Percentiles rank a stretch among this genome's conserved stretches.
phyloP scores from a whole-genome alignment of 495 filamentous ascomycete species.

The Lasiosphaeria ovina region DNA sequence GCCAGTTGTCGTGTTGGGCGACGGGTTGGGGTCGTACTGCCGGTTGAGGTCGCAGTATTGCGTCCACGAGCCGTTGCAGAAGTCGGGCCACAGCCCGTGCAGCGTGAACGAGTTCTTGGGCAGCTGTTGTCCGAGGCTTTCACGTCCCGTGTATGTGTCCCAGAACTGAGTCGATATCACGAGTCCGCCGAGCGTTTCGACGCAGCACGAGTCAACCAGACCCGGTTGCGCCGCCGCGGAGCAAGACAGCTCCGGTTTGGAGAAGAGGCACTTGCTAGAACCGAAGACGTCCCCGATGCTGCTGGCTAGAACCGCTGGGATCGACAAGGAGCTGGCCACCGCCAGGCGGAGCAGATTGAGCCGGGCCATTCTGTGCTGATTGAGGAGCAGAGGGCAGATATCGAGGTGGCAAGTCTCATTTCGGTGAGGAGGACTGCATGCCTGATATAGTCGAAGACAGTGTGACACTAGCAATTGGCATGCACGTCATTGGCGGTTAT shows the following conservation, averaged over 20 bases:
- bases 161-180: conserved; percentile 51
- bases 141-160: conserved; percentile 51
- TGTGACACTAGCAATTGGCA: too few relatives aligned
- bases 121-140: conserved; percentile 45
- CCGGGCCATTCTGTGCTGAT: too few relatives aligned
- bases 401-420: neutral
- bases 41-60: conserved; percentile 55
- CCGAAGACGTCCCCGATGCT: neutral
- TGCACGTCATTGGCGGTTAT: too few relatives aligned
- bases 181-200: conserved; percentile 52
- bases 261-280: neutral
- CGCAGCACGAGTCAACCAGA: conserved; percentile 49
- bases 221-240: conserved; percentile 37
- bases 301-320: too few relatives aligned
- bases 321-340: too few relatives aligned
- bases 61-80: conserved; percentile 46
- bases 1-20: conserved; percentile 52
- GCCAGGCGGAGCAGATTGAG: too few relatives aligned
- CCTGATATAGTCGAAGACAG: too few relatives aligned
- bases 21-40: conserved; percentile 51
- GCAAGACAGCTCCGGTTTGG: conserved; percentile 44
- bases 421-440: too few relatives aligned
- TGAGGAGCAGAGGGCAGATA: neutral
- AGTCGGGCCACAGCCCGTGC: conserved; percentile 56
- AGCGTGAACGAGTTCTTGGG: conserved; percentile 47